Conservation (phyloP, 352 stramenopile species). For the Poterioochromonas sp. region DNA sequence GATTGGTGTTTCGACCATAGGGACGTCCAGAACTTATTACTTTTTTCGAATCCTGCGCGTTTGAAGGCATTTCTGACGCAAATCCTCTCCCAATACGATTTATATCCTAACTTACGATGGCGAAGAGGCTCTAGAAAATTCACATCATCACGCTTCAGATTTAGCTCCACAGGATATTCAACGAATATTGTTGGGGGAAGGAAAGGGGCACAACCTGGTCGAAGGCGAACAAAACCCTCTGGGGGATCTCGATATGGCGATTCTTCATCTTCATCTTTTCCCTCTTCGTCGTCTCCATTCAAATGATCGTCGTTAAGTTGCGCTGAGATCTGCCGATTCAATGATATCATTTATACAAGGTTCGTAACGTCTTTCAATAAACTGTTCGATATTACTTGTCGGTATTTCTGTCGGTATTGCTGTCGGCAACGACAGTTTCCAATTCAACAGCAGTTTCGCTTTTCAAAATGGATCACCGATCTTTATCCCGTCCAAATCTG, state of each 20-base stretch:
- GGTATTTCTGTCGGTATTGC: too few species aligned
- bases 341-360: too few species aligned
- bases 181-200: slow-evolving; percentile 68
- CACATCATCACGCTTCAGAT: slow-evolving; percentile 49
- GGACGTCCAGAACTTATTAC: slow-evolving; percentile 38
- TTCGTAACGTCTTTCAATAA: too few species aligned
- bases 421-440: too few species aligned
- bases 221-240: slow-evolving; percentile 32
- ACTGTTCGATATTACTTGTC: too few species aligned
- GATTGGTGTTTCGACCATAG: slow-evolving; percentile 50
- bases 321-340: too few species aligned
- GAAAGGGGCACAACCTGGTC: slow-evolving; percentile 34
- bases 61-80: slow-evolving; percentile 79
- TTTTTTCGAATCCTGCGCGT: slow-evolving; percentile 53
- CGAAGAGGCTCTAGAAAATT: slow-evolving; percentile 49
- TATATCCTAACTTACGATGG: slow-evolving; percentile 54
- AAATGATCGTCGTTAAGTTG: too few species aligned
- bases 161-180: slow-evolving; percentile 66
- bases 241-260: neutral
- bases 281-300: neutral
- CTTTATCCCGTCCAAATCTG: neutral
- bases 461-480: neutral
- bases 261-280: neutral
- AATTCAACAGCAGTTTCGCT: too few species aligned
- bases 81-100: slow-evolving; percentile 77